Evolutionary conservation across 1,139 yeast species (phyloP).

Genomic region (Nematodospora anomalae): DNA sequence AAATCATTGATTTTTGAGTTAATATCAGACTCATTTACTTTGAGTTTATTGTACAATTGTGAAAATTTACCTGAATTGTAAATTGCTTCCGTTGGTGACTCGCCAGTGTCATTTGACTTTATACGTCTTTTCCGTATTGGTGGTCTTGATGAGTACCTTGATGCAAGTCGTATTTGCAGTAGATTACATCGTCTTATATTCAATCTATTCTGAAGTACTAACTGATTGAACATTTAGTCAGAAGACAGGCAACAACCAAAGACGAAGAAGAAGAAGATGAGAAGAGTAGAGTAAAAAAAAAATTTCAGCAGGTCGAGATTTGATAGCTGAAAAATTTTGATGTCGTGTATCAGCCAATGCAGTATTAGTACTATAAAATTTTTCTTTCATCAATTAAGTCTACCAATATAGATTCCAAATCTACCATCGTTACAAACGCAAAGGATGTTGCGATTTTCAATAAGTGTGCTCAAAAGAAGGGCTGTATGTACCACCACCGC

Average conservation of each 20-base stretch:
- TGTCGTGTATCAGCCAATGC: no score
- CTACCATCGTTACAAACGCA: not conserved
- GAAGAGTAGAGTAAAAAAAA: not conserved
- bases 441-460: constrained; percentile 6
- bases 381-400: not conserved
- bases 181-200: constrained; percentile 1
- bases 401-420: not conserved
- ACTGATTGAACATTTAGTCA: not conserved
- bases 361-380: not conserved
- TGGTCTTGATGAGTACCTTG: constrained; percentile 5
- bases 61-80: constrained; percentile 27
- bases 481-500: not conserved
- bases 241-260: not conserved
- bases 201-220: not conserved
- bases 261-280: not conserved
- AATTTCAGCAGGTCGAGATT: not conserved
- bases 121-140: not conserved
- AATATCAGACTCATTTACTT: constrained; percentile 3
- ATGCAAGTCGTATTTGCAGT: constrained; percentile 2
- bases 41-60: constrained; percentile 23
- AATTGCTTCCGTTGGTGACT: constrained; percentile 1
- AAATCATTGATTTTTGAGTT: constrained; percentile 55
- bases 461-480: not conserved
- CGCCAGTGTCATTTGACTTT: not conserved
- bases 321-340: not conserved